These are phyloP conservation scores for Neurospora sp. DNA, from an alignment of 495 filamentous ascomycete species.

Conservation along the genomic window DNA sequence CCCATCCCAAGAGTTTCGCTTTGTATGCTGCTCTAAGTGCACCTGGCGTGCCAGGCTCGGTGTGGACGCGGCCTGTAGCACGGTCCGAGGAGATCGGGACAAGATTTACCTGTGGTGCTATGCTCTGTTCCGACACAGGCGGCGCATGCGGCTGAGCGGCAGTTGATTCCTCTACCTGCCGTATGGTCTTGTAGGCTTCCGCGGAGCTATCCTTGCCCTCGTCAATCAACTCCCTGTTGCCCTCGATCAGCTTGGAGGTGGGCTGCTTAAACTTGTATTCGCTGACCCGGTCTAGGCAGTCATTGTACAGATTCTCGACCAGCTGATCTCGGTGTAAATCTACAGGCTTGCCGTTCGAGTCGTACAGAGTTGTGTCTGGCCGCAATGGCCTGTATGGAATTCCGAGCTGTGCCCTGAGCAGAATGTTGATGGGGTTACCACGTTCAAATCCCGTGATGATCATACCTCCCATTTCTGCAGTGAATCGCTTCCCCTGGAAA, in stretches of 20 bases:
- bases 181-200: slow-evolving; percentile 61
- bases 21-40: slow-evolving; percentile 56
- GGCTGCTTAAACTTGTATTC: slow-evolving; percentile 71
- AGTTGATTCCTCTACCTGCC: slow-evolving; percentile 53
- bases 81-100: slow-evolving; percentile 51
- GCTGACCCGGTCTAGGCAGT: slow-evolving; percentile 83
- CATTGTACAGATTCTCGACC: slow-evolving; percentile 86
- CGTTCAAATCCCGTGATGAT: slow-evolving; percentile 95
- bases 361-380: slow-evolving; percentile 83
- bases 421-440: slow-evolving; percentile 84
- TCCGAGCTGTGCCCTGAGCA: slow-evolving; percentile 84
- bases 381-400: slow-evolving; percentile 75
- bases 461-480: slow-evolving; percentile 92
- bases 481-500: slow-evolving; percentile 54
- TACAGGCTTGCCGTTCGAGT: slow-evolving; percentile 73
- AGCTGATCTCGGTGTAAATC: slow-evolving; percentile 69
- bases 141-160: slow-evolving; percentile 37
- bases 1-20: slow-evolving; percentile 73
- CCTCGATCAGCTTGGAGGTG: slow-evolving; percentile 63
- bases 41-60: slow-evolving; percentile 45
- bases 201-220: slow-evolving; percentile 65
- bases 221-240: slow-evolving; percentile 75
- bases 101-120: slow-evolving; percentile 38
- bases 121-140: slow-evolving; percentile 37
- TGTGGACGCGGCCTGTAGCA: slow-evolving; percentile 49